Conservation (phyloP, 2,329 filamentous ascomycete species). For the Cordyceps militaris region DNA sequence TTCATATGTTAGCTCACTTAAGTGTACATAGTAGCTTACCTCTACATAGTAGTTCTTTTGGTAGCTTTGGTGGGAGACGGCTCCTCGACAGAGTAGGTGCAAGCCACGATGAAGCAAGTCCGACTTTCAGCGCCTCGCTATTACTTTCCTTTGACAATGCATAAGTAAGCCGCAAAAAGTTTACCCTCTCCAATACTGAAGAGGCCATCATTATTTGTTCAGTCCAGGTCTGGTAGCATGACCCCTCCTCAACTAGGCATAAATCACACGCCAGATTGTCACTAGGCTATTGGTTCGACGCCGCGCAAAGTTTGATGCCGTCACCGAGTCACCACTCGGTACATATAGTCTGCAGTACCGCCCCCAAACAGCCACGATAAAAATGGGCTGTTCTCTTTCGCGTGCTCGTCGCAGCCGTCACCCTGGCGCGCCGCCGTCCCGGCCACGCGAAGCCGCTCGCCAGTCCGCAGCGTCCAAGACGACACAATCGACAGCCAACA, state of each 20-base stretch:
- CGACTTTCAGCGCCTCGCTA: neutral
- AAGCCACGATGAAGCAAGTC: constrained; percentile 7
- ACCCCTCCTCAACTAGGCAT: too few relatives aligned
- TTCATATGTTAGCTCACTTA: too few relatives aligned
- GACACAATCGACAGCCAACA: neutral
- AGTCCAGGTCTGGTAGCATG: neutral
- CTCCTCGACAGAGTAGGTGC: constrained; percentile 4
- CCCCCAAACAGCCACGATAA: neutral
- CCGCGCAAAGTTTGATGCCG: neutral
- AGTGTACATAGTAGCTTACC: too few relatives aligned
- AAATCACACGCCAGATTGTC: too few relatives aligned
- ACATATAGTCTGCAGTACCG: neutral
- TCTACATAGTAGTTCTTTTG: too few relatives aligned
- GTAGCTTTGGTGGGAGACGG: too few relatives aligned
- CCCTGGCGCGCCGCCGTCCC: too few relatives aligned
- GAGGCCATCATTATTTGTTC: neutral
- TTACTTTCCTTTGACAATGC: neutral
- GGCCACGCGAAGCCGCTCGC: neutral
- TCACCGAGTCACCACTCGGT: neutral
- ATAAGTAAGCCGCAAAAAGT: too few relatives aligned
- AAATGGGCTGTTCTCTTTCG: neutral
- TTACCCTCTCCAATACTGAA: neutral
- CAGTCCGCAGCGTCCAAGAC: neutral
- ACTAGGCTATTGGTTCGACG: neutral
- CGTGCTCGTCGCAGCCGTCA: neutral